Evolutionary conservation across 2,329 filamentous ascomycete genomes (phyloP).

Genomic region (Nemania sp.): DNA sequence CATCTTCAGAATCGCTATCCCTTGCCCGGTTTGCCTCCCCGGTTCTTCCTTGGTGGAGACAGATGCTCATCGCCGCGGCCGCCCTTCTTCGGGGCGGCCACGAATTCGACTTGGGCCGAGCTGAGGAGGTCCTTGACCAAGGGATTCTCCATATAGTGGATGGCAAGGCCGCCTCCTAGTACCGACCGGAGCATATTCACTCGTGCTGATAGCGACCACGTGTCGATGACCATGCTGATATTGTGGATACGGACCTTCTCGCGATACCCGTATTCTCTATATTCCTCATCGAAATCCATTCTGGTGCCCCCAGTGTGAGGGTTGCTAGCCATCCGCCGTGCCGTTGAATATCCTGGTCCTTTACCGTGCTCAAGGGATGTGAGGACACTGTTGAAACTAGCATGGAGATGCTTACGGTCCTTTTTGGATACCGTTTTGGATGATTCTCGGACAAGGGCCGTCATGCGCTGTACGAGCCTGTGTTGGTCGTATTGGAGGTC

Average conservation of each 20-base stretch:
- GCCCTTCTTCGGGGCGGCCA: slow-evolving; percentile 30
- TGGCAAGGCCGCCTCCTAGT: slow-evolving; percentile 51
- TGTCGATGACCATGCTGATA: slow-evolving; percentile 51
- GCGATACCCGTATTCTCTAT: slow-evolving; percentile 57
- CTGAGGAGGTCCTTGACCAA: slow-evolving; percentile 44
- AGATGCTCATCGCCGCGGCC: slow-evolving; percentile 18
- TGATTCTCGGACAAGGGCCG: slow-evolving; percentile 51
- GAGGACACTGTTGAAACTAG: slow-evolving; percentile 55
- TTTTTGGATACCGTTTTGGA: slow-evolving; percentile 56
- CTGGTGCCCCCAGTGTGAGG: slow-evolving; percentile 49
- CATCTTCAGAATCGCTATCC: slow-evolving; percentile 16
- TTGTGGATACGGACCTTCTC: slow-evolving; percentile 55
- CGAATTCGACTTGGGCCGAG: slow-evolving; percentile 40
- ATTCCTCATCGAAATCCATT: slow-evolving; percentile 47
- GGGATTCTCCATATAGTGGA: slow-evolving; percentile 48
- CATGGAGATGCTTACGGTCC: slow-evolving; percentile 53
- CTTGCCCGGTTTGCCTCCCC: slow-evolving; percentile 27
- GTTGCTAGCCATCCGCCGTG: slow-evolving; percentile 47
- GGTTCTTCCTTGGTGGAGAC: slow-evolving; percentile 25
- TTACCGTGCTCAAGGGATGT: slow-evolving; percentile 59
- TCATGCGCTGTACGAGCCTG: slow-evolving; percentile 52
- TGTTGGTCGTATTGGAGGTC: slow-evolving; percentile 57
- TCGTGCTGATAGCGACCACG: slow-evolving; percentile 56
- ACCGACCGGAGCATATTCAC: slow-evolving; percentile 54
- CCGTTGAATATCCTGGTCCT: slow-evolving; percentile 59